These are phyloP conservation scores for Rhizopogon salebrosus DNA, from an alignment of 768 basidiomycete genomes.

Conservation along the genomic window DNA sequence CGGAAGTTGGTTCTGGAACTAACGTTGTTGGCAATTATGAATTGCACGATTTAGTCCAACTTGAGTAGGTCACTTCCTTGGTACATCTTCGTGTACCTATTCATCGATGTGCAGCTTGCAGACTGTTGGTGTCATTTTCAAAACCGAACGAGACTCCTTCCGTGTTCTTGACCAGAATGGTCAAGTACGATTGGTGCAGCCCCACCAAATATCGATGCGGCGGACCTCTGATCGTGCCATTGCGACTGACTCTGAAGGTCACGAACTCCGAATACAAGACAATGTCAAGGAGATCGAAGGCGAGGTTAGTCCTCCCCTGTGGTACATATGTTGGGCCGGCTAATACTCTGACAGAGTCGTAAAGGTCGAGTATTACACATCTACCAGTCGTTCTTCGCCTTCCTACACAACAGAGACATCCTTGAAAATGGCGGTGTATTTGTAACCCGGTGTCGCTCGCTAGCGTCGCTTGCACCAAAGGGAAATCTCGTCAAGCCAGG, in stretches of 20 bases:
- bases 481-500: constrained; percentile 61
- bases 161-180: constrained; percentile 94
- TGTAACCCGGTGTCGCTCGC: constrained; percentile 79
- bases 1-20: constrained; percentile 90
- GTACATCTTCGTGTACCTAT: constrained; percentile 8
- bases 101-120: constrained; percentile 53
- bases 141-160: constrained; percentile 94
- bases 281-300: constrained; percentile 90
- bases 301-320: constrained; percentile 49
- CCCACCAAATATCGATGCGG: constrained; percentile 92
- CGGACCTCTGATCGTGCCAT: constrained; percentile 77
- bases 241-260: constrained; percentile 85
- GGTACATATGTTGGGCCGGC: not conserved
- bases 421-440: constrained; percentile 92
- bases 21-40: constrained; percentile 93
- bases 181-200: constrained; percentile 81
- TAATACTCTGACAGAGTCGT: constrained; percentile 45
- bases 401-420: constrained; percentile 89
- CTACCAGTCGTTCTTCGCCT: constrained; percentile 90
- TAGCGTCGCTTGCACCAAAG: constrained; percentile 85
- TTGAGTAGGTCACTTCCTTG: constrained; percentile 63
- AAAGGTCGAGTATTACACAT: constrained; percentile 91
- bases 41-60: constrained; percentile 91
- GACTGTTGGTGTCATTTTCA: constrained; percentile 96
- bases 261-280: constrained; percentile 83